Evolutionary conservation across 345 rosid species (phyloP), one percentile per base, ranked within the genome.

Genomic region (Sisymbrium altissimum): DNA sequence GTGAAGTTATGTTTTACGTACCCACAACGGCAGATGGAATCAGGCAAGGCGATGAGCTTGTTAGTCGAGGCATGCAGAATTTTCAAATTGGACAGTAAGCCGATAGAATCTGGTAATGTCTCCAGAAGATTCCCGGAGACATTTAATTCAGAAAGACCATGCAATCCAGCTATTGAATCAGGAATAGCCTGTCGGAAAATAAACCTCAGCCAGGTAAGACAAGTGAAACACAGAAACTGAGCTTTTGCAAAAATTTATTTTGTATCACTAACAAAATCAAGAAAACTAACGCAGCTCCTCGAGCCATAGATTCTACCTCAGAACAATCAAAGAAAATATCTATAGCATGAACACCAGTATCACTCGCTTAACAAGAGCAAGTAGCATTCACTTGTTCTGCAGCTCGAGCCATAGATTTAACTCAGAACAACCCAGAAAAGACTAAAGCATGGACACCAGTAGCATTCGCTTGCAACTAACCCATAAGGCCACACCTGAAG

Each of bases 131-230:
- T 96, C 18, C 94, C 86, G 70, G 91, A 81, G 54, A 85, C 81
- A 66, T 85, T 81, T 33, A 96, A 85, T 76, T 88, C 94, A 81
- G 85, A 89, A 52, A 96, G 92, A 71, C 74, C 85, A 66, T 79
- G 80, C 64, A 92, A 74, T 61, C 96, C 99, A 61, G 94, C 89
- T 41, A 96, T 85, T 14, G 99, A 92, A 80, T 96, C 99, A 57
- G 98, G 99, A 78, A 96, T 83, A 9, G 68, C 84, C 99, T 96
- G 84, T 75, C 68, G 41, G 46, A 57, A 38, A 80, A 45, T 57
- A 17, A 58, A 38, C 63, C 8, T 68, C 53, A 9, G 50, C 61
- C 48, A 68, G 52, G 14, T 69, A 54, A 70, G 71, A 41, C 41
- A 38, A 9, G 18, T 15, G 52, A 55, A 3, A 62, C 45, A 21